Evolutionary conservation across 306 rosid species (phyloP).

Genomic region (Carpinus viminea): DNA sequence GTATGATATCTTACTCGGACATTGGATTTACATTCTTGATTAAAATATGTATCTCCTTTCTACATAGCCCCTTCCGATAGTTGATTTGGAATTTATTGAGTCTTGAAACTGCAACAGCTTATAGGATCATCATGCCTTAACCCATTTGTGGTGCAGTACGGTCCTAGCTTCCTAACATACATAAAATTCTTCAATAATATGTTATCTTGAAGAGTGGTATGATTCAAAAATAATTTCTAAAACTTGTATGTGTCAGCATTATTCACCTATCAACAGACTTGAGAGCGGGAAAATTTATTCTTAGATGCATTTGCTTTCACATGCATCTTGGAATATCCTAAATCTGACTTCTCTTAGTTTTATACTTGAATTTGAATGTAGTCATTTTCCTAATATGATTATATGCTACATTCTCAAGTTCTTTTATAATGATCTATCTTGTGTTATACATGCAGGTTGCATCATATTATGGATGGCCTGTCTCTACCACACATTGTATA

Average conservation of each 20-base stretch:
- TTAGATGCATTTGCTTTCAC: not conserved
- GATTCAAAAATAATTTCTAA: not conserved
- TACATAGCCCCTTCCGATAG: not conserved
- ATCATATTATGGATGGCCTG: constrained; percentile 94
- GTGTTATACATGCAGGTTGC: constrained; percentile 56
- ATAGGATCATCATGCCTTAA: not conserved
- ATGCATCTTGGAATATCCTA: not conserved
- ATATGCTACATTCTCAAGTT: not conserved
- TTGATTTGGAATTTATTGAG: not conserved
- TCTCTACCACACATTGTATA: constrained; percentile 96
- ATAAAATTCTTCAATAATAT: not conserved
- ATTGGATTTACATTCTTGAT: not conserved
- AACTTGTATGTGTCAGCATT: not conserved
- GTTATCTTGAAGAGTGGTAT: not conserved
- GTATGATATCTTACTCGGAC: not conserved
- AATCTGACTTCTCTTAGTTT: not conserved
- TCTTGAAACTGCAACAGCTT: not conserved
- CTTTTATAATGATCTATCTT: constrained; percentile 2
- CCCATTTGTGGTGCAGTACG: not conserved
- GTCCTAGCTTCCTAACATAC: not conserved
- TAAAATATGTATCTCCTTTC: not conserved
- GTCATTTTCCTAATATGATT: not conserved
- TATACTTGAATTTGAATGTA: not conserved
- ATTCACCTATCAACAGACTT: not conserved
- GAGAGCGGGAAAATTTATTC: not conserved